phyloP scores from a whole-genome alignment of 2,329 filamentous ascomycete species.

The Aaosphaeria arxii region DNA sequence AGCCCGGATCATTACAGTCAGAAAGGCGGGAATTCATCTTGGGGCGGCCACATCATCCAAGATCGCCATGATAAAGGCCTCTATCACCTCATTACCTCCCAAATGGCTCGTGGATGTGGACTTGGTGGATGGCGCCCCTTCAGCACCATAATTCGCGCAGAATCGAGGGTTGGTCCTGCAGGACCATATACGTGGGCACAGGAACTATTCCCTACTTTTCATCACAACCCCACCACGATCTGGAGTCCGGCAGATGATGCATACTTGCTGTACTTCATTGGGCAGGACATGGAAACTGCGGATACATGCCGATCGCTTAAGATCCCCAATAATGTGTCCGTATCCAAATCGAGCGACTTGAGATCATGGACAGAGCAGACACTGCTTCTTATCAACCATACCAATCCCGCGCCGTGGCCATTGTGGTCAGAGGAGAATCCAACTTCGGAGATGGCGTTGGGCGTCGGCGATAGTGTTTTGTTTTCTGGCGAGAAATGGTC shows the following conservation, averaged over 20 bases:
- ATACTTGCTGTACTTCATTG: conserved; percentile 49
- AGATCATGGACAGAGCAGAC: not conserved
- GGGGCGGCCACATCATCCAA: conserved; percentile 48
- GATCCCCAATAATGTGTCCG: conserved; percentile 17
- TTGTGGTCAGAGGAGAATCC: conserved; percentile 27
- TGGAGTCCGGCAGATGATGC: conserved; percentile 45
- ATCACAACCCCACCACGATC: conserved; percentile 47
- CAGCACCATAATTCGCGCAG: conserved; percentile 46
- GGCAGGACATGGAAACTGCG: conserved; percentile 29
- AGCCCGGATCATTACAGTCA: conserved; percentile 9
- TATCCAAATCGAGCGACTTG: conserved; percentile 8
- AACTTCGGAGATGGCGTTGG: conserved; percentile 30
- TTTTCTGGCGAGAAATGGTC: conserved; percentile 25
- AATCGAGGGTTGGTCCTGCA: conserved; percentile 42
- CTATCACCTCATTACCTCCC: conserved; percentile 47
- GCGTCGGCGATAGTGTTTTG: conserved; percentile 37
- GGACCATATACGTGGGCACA: conserved; percentile 46
- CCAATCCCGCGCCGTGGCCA: conserved; percentile 44
- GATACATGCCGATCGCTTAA: conserved; percentile 7
- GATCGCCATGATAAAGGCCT: conserved; percentile 38
- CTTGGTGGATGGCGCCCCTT: conserved; percentile 49
- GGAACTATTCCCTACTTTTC: conserved; percentile 42
- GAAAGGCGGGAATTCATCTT: conserved; percentile 43
- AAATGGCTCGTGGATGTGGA: conserved; percentile 47
- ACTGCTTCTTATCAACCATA: conserved; percentile 22